phyloP scores from a whole-genome alignment of 78 protist species.

The slime mould (Dictyostelium discoideum) region DNA sequence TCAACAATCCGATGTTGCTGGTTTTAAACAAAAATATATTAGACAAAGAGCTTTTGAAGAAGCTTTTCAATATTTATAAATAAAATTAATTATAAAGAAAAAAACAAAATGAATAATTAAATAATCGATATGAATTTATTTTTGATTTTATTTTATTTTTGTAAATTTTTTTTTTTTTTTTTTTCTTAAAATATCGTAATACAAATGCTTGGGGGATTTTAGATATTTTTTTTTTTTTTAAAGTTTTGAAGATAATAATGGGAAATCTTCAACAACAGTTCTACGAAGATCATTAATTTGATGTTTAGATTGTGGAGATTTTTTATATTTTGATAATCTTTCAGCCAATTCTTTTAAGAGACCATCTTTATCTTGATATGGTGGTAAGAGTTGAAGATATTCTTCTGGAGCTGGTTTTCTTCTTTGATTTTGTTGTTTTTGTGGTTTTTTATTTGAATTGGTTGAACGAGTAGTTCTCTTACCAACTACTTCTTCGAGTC shows the following conservation, averaged over 20 bases:
- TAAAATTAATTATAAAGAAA: not conserved
- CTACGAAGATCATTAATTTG: slow-evolving; percentile 57
- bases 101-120: not conserved
- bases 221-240: not conserved
- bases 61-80: slow-evolving; percentile 27
- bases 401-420: slow-evolving; percentile 48
- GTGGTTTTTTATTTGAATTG: slow-evolving; percentile 11
- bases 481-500: slow-evolving; percentile 65
- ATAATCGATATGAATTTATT: not conserved
- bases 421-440: slow-evolving; percentile 34
- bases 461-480: slow-evolving; percentile 66
- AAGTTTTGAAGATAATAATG: slow-evolving; percentile 67
- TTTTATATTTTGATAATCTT: slow-evolving; percentile 60
- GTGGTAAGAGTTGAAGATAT: slow-evolving; percentile 65
- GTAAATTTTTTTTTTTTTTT: no score
- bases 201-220: not conserved
- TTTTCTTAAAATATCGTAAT: not conserved
- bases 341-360: slow-evolving; percentile 47
- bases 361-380: slow-evolving; percentile 77
- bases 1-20: slow-evolving; percentile 67
- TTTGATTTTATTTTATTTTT: not conserved
- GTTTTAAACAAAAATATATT: slow-evolving; percentile 64
- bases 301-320: slow-evolving; percentile 39
- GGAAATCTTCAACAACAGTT: slow-evolving; percentile 79
- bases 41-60: slow-evolving; percentile 69